These are phyloP conservation scores for Tuber aestivum DNA, from an alignment of 495 filamentous ascomycete genomes.

Conservation along the genomic window DNA sequence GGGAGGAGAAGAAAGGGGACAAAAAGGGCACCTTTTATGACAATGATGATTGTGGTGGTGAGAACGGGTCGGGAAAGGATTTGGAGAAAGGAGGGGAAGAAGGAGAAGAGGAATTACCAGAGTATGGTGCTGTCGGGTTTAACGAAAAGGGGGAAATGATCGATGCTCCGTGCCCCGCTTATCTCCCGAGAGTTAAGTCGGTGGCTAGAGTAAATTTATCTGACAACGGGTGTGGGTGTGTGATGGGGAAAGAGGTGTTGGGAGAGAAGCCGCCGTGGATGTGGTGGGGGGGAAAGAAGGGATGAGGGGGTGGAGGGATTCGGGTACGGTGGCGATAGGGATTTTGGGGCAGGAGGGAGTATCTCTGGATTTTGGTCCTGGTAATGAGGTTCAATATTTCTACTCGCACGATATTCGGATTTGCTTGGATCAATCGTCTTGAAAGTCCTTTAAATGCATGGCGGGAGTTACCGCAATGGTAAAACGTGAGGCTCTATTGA, in stretches of 20 bases:
- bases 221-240: background rate
- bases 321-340: background rate
- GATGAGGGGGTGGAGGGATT: background rate
- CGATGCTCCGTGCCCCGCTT: background rate
- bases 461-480: background rate
- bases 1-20: conserved; percentile 10
- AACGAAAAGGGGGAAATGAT: conserved; percentile 1
- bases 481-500: background rate
- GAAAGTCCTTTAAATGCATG: background rate
- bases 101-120: background rate
- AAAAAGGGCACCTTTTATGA: background rate
- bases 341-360: background rate
- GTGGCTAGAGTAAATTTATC: too few relatives aligned
- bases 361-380: too few relatives aligned
- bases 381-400: too few relatives aligned
- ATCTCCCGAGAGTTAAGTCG: background rate
- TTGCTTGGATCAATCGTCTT: background rate
- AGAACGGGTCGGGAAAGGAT: conserved; percentile 9
- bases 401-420: background rate
- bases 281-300: background rate
- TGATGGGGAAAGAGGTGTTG: background rate
- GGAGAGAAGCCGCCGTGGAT: background rate
- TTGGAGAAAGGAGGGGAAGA: background rate
- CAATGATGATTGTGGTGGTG: conserved; percentile 11
- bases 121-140: background rate